A percentile compares a stretch with the other conserved stretches of the same genome.
Conservation (phyloP, 2,329 filamentous ascomycete species). For the Rhynchosporium graminicola region DNA sequence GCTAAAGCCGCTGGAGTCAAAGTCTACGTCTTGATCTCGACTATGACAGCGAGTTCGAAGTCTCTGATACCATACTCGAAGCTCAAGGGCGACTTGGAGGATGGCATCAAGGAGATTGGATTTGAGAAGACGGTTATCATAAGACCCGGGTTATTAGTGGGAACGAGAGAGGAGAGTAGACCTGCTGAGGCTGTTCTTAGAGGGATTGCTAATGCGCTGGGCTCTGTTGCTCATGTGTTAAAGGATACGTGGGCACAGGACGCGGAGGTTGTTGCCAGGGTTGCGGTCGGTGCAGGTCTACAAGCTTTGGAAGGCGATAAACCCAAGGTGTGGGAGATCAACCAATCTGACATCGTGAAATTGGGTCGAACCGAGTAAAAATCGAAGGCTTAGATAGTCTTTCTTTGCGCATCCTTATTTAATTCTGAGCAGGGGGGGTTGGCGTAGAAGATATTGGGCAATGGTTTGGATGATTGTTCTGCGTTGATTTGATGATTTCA, state of each 20-base stretch:
- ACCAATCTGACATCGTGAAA: conserved; percentile 51
- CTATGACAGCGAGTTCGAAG: conserved; percentile 49
- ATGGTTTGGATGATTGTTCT: background rate
- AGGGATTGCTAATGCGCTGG: conserved; percentile 56
- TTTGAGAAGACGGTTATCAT: conserved; percentile 82
- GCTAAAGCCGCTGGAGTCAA: conserved; percentile 72
- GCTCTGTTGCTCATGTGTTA: conserved; percentile 54
- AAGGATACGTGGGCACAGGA: conserved; percentile 68
- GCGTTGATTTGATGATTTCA: background rate
- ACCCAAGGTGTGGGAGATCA: conserved; percentile 51
- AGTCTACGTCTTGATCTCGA: conserved; percentile 56
- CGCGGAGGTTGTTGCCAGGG: conserved; percentile 58
- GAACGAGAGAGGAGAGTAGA: conserved; percentile 63
- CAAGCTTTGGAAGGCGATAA: conserved; percentile 46
- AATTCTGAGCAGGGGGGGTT: background rate
- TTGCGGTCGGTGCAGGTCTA: conserved; percentile 52
- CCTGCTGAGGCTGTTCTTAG: conserved; percentile 58
- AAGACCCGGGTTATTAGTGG: conserved; percentile 74
- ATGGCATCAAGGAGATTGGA: conserved; percentile 66
- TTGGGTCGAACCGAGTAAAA: conserved; percentile 49
- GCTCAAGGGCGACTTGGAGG: conserved; percentile 90
- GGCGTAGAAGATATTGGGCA: background rate
- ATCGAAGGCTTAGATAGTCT: conserved; percentile 18
- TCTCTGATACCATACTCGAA: conserved; percentile 56
- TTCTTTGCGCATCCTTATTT: background rate